Base-by-base conservation (phyloP, 352 stramenopile genomes). In the Phytophthora brassicae region DNA sequence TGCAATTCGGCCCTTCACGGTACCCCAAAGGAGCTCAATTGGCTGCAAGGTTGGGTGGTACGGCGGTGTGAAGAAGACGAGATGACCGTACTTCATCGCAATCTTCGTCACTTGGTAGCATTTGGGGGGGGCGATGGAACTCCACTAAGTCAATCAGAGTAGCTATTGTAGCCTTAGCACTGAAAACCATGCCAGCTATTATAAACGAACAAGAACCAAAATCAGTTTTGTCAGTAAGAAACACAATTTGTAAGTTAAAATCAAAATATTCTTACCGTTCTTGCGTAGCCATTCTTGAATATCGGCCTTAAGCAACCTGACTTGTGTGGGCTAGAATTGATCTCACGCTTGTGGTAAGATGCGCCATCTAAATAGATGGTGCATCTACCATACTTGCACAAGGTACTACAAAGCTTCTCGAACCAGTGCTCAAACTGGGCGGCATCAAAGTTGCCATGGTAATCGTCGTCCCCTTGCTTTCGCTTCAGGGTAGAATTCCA, bases 401-500 rank as follows among this genome's bases (percentile, higher is more conserved):
- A 19, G 1, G 36, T 38, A 12, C 13, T 23, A n/a, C 23, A 54
- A 17, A 59, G 14, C 4, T 43, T n/a, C 39, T 50, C 17, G 17
- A 51, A 50, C 51, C 51, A 50, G 3, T 7, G 28, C 19, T 59
- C 51, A 41, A 59, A 43, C 9, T 44, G 47, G 8, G 17, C 28
- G 4, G 31, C 24, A 42, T 59, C 39, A 22, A 59, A 59, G 5
- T 59, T 59, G 6, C 51, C 51, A 16, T 43, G 51, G 19, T 51
- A 59, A 28, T 48, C 51, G 20, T 50, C 51, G 12, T 43, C 26
- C 0, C 42, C 38, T 24, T 49, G 23, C 29, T 52, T 49, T 14
- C 35, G 23, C 41, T 62, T 36, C 6, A 55, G 44, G n/a, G 43
- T n/a, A 12, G 31, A 48, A 47, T 61, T 54, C 38, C 38, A 58